Base-by-base conservation (phyloP, 176 grass and related monocot species). In the Metroxylon sagu region DNA sequence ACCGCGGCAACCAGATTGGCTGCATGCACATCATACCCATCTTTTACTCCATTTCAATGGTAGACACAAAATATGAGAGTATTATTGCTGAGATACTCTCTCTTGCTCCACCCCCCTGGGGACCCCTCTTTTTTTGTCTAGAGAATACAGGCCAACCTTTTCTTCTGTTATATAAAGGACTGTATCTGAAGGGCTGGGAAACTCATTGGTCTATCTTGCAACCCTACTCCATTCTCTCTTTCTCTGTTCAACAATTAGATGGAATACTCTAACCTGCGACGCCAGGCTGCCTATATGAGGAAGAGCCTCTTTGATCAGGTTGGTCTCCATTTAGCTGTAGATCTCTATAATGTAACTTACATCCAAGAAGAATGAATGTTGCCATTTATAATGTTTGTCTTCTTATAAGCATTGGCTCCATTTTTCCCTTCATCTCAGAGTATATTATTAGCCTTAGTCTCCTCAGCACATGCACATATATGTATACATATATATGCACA, bases 261-360 rank as follows among this genome's bases (percentile, higher is more conserved):
- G 92, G 83, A 90, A 59, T 80, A 80, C 76, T 68, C 79, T 72
- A 85, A 87, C 76, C 77, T 85, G 66, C 72, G 29, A 2, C 80
- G 62, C 53, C 86, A 90, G 75, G 80, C 83, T 79, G 86, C 92
- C 54, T 73, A 78, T 55, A 74, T 90, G 80, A 90, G 86, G 69
- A 96, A 90, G 67, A 60, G 62, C 62, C 83, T 88, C 71, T 92
- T 98, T 83, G 84, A 98, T 85, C 93, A 98, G 88, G 93, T 53
- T 28, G 65, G 71, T 71, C 62, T 70, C 63, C 63, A 69, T 66
- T 64, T 53, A 60, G 65, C 1, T 53, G 25, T 14, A 76, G 25
- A 49, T 12, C 59, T 70, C 66, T n/a, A 72, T 28, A 65, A 57
- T 55, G 43, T 57, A 49, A 53, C 18, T 55, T 35, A 56, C 10